Evolutionary conservation across 1,139 yeast genomes (phyloP).

Genomic region (Scheffersomyces cryptocercus): DNA sequence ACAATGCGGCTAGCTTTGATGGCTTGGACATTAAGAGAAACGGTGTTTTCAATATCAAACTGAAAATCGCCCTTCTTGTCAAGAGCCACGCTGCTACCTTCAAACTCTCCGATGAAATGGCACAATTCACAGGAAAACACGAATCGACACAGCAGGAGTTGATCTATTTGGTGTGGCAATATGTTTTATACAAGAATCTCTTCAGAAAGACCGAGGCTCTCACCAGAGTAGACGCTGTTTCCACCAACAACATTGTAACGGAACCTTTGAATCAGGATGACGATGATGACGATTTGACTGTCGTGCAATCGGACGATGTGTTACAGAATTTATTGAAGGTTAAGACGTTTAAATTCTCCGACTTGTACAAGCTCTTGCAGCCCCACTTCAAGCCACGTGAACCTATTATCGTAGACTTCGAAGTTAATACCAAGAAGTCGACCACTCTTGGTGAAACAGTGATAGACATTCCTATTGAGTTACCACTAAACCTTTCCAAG

Average conservation of each 20-base stretch:
- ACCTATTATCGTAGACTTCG: conserved; percentile 77
- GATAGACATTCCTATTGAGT: conserved; percentile 69
- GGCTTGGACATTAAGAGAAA: conserved; percentile 84
- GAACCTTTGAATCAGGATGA: conserved; percentile 24
- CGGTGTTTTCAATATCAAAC: conserved; percentile 67
- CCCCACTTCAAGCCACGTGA: conserved; percentile 68
- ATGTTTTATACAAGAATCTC: conserved; percentile 72
- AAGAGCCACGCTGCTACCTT: conserved; percentile 68
- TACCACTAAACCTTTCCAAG: conserved; percentile 46
- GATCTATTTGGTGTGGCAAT: conserved; percentile 84
- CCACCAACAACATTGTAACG: conserved; percentile 16
- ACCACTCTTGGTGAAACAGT: conserved; percentile 80
- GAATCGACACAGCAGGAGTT: conserved; percentile 89
- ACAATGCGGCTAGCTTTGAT: conserved; percentile 51
- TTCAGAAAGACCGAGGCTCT: conserved; percentile 43
- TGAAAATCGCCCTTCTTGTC: conserved; percentile 77
- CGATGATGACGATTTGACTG: conserved; percentile 38
- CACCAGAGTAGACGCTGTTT: conserved; percentile 42
- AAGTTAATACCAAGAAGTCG: conserved; percentile 71
- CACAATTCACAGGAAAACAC: conserved; percentile 68
- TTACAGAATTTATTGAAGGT: conserved; percentile 58
- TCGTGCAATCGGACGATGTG: conserved; percentile 67
- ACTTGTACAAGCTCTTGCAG: conserved; percentile 66
- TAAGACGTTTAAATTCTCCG: conserved; percentile 63
- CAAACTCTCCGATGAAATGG: conserved; percentile 60